Conservation (phyloP, 352 stramenopile species). For the Phytopythium kandeliae region DNA sequence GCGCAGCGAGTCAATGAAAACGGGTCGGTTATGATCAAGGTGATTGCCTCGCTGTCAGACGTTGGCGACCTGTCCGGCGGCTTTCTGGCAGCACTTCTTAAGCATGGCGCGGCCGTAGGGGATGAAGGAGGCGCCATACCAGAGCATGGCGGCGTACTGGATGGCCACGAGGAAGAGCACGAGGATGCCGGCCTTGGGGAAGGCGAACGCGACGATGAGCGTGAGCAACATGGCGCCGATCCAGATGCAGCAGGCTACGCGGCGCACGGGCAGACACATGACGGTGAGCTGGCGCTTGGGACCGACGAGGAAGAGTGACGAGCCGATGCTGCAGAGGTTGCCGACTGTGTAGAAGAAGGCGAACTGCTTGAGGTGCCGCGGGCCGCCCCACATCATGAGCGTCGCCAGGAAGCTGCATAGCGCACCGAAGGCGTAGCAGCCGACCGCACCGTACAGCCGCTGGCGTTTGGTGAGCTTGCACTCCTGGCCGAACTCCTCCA, state of each 20-base stretch:
- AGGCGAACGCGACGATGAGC: constrained; percentile 71
- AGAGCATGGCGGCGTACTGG: constrained; percentile 80
- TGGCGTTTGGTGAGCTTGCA: constrained; percentile 79
- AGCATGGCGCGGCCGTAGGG: constrained; percentile 75
- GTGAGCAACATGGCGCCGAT: constrained; percentile 66
- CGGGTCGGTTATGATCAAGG: too few species aligned
- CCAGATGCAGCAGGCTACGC: constrained; percentile 77
- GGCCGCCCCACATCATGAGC: constrained; percentile 75
- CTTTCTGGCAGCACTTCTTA: constrained; percentile 64
- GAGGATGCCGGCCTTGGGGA: constrained; percentile 55
- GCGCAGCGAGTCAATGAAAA: too few species aligned
- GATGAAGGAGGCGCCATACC: constrained; percentile 79
- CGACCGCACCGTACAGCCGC: constrained; percentile 63
- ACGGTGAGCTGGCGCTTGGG: constrained; percentile 66
- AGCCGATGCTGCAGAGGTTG: constrained; percentile 75
- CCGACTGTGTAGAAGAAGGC: constrained; percentile 84
- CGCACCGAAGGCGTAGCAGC: constrained; percentile 66
- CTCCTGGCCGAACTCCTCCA: constrained; percentile 62
- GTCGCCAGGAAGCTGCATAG: constrained; percentile 75
- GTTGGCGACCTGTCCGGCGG: constrained; percentile 35
- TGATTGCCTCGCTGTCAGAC: too few species aligned
- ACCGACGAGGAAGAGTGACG: constrained; percentile 73
- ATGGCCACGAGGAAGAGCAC: constrained; percentile 71
- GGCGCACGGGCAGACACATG: constrained; percentile 81
- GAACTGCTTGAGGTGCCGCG: constrained; percentile 80